Evolutionary conservation across 169 alveolate species (phyloP), one percentile per base, ranked within the genome.

Genomic region (Plasmodium gallinaceum): DNA sequence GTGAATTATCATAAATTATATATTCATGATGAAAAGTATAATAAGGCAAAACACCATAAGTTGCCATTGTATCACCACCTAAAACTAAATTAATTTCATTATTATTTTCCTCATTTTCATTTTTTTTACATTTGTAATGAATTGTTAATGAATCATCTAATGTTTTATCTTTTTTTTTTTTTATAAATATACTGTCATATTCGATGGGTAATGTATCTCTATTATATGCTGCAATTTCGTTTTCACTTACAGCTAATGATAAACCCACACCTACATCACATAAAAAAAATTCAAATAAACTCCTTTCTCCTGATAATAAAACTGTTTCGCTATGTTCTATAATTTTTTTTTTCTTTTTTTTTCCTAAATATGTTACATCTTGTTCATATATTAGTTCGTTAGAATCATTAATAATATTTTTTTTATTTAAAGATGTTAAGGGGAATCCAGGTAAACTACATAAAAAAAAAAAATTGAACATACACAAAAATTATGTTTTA

Each of bases 21-120:
- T 96, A 96, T 46, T 95, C 97, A 71, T 95, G 97, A 43, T 92
- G 90, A 86, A 96, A 96, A 14, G 97, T 94, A 62, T 95, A 88
- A 68, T 94, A 96, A n/a, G 98, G 98, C 39, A 96, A 90, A 14
- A 96, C 98, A 3, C 98, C 98, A 61, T 94, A 87, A 10, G 97
- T 26, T 51, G 93, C 91, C 71, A 48, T 66, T 14, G 78, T 89
- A 18, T 66, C 94, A 18, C 88, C 89, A 32, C 91, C 88, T 80
- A 86, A 76, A 10, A 74, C 90, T 58, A 75, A 22, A 48, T 70
- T 60, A 48, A 78, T 92, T 45, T 69, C 88, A 24, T 24, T 26
- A 48, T 18, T 43, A 20, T 70, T 22, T 24, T 61, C 74, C 22
- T 76, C 62, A 52, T 87, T 62, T 48, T 85, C 90, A 14, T 88